Evolutionary conservation across 164 flowering plant species (phyloP).

Genomic region (Pachysandra terminalis): DNA sequence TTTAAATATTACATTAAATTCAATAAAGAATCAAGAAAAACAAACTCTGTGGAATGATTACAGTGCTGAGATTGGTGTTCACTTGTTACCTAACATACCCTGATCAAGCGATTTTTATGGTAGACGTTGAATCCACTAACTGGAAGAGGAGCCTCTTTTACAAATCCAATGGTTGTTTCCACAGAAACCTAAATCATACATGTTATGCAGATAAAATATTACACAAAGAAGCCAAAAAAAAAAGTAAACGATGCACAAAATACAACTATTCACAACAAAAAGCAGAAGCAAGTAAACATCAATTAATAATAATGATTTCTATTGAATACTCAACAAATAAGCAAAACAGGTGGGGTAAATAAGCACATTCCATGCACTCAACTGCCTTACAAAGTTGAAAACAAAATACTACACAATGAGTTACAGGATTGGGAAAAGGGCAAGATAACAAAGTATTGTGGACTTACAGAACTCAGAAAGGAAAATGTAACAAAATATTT

Average conservation of each 20-base stretch:
- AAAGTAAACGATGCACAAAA: neutral
- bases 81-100: conserved; percentile 39
- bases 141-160: conserved; percentile 73
- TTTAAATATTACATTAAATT: no score
- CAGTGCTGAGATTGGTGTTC: neutral
- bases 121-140: conserved; percentile 79
- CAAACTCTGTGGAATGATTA: no score
- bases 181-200: conserved; percentile 44
- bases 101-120: conserved; percentile 91
- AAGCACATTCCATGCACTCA: no score
- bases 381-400: no score
- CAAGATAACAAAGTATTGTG: no score
- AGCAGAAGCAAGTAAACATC: no score
- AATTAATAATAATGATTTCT: neutral
- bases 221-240: neutral
- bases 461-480: no score
- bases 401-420: no score
- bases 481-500: no score
- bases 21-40: no score
- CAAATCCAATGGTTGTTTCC: conserved; percentile 70
- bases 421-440: no score
- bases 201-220: neutral
- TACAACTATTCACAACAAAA: neutral
- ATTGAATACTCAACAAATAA: neutral
- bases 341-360: neutral